Evolutionary conservation across 805 yeast genomes (phyloP).

Genomic region (Clavispora carvajalis): DNA sequence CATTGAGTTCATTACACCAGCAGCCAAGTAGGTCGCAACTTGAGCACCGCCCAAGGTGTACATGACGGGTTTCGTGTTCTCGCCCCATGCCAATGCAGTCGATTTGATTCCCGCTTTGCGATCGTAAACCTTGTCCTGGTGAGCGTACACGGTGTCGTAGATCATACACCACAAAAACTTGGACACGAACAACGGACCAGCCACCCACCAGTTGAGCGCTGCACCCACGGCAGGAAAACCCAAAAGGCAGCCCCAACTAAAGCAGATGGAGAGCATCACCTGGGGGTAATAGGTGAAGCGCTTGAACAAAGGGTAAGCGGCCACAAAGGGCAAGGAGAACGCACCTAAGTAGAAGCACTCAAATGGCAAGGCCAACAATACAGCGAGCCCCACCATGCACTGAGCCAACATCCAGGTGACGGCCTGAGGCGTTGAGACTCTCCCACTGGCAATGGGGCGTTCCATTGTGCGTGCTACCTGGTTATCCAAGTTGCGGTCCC

Average conservation of each 20-base stretch:
- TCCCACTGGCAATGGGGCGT: constrained; percentile 89
- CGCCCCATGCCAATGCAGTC: constrained; percentile 94
- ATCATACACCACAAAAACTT: constrained; percentile 91
- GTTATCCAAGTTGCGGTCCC: constrained; percentile 77
- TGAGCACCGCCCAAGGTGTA: constrained; percentile 64
- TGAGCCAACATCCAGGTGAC: constrained; percentile 66
- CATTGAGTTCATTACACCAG: constrained; percentile 73
- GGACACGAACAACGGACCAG: constrained; percentile 71
- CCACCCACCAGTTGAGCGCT: constrained; percentile 63
- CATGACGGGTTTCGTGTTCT: constrained; percentile 64
- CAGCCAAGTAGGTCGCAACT: constrained; percentile 52
- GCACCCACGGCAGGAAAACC: constrained; percentile 97
- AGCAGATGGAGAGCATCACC: constrained; percentile 70
- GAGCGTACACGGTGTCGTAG: constrained; percentile 95
- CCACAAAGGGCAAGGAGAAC: constrained; percentile 70
- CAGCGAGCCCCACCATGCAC: constrained; percentile 64
- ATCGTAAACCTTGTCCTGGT: constrained; percentile 91
- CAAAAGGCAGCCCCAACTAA: constrained; percentile 89
- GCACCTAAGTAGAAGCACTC: constrained; percentile 84
- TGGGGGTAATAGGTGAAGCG: constrained; percentile 96
- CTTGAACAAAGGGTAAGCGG: constrained; percentile 88
- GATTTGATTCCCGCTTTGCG: constrained; percentile 88
- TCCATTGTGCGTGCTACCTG: constrained; percentile 84
- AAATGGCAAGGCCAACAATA: constrained; percentile 67
- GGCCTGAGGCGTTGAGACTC: constrained; percentile 70